A percentile compares a stretch with the other conserved stretches of the same genome.
Evolutionary conservation across 2,329 filamentous ascomycete species (phyloP).

Genomic region (Beauveria brongniartii): DNA sequence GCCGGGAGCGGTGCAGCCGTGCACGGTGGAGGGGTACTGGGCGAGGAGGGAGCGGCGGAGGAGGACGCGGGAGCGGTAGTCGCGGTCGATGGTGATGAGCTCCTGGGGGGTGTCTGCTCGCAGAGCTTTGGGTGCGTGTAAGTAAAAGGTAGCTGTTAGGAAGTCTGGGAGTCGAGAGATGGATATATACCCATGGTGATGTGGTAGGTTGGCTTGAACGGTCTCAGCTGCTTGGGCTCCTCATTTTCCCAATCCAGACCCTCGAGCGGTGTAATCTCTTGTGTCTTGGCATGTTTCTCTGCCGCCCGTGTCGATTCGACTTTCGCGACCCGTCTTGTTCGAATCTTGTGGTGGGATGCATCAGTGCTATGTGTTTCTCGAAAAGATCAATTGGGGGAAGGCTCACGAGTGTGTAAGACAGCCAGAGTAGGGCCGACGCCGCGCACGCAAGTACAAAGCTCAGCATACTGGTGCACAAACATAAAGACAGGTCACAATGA

Average conservation of each 20-base stretch:
- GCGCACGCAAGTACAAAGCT: background rate
- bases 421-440: background rate
- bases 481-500: background rate
- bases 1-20: slow-evolving; percentile 34
- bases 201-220: slow-evolving; percentile 44
- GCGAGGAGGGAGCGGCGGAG: slow-evolving; percentile 31
- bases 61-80: slow-evolving; percentile 38
- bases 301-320: background rate
- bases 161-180: no score
- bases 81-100: slow-evolving; percentile 43
- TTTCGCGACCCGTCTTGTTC: background rate
- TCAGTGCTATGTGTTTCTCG: background rate
- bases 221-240: background rate
- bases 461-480: background rate
- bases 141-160: no score
- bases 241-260: slow-evolving; percentile 2
- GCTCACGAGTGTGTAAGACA: background rate
- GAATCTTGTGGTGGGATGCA: background rate
- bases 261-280: background rate
- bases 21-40: slow-evolving; percentile 30
- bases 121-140: slow-evolving; percentile 22
- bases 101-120: slow-evolving; percentile 36
- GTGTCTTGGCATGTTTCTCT: background rate
- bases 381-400: background rate
- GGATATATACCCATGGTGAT: slow-evolving; percentile 43